These are phyloP conservation scores for Crithidia thermophila DNA, from an alignment of 208 protist genomes.

Conservation along the genomic window DNA sequence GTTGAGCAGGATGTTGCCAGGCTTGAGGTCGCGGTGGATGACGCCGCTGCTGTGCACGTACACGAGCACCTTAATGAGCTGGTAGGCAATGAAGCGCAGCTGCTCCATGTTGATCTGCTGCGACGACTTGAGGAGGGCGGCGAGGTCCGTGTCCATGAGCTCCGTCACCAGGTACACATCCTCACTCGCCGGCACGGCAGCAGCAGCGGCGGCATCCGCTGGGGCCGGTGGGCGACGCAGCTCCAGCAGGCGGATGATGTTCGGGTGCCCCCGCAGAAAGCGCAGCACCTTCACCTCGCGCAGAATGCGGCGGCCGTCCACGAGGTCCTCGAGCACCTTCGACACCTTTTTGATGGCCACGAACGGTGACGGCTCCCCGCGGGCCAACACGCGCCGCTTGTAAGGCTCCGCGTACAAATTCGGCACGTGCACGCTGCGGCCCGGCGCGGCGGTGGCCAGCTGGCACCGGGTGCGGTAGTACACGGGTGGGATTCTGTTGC, in stretches of 20 bases:
- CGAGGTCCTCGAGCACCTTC: conserved; percentile 91
- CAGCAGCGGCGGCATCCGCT: conserved; percentile 42
- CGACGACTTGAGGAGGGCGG: conserved; percentile 91
- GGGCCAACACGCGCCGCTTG: conserved; percentile 22
- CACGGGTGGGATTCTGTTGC: conserved; percentile 17
- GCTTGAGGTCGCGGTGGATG: conserved; percentile 84
- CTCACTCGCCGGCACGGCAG: conserved; percentile 62
- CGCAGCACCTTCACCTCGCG: conserved; percentile 93
- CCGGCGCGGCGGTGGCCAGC: not conserved
- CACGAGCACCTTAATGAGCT: conserved; percentile 75
- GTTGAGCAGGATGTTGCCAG: conserved; percentile 77
- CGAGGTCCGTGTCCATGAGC: conserved; percentile 96
- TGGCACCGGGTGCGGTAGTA: conserved; percentile 21
- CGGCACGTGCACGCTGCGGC: conserved; percentile 26
- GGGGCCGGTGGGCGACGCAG: conserved; percentile 74
- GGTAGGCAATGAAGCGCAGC: conserved; percentile 96
- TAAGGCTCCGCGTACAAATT: conserved; percentile 41
- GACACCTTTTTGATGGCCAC: conserved; percentile 98
- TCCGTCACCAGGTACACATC: conserved; percentile 82
- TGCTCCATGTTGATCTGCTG: conserved; percentile 93
- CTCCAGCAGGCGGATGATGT: conserved; percentile 93
- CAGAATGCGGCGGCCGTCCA: conserved; percentile 95
- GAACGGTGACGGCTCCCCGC: conserved; percentile 37
- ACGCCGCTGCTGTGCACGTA: conserved; percentile 78
- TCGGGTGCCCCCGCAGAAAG: conserved; percentile 90